A percentile compares a stretch with the other conserved stretches of the same genome.
phyloP scores from a whole-genome alignment of 768 basidiomycete species.

The Lentinula lateritia region DNA sequence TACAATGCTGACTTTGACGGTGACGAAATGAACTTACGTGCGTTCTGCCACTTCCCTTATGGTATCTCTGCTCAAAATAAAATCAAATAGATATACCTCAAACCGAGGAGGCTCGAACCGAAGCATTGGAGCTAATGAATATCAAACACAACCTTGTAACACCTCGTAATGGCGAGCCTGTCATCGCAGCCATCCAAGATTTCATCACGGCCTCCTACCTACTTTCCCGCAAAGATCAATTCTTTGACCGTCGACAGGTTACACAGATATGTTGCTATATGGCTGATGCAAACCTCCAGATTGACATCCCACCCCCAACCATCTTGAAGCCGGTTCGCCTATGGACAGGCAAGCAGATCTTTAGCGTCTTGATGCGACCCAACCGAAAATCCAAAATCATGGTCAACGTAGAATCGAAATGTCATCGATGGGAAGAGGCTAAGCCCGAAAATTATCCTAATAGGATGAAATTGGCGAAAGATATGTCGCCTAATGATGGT shows the following conservation, averaged over 20 bases:
- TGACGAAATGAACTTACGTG: slow-evolving; percentile 99
- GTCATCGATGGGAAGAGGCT: slow-evolving; percentile 83
- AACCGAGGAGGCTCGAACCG: slow-evolving; percentile 96
- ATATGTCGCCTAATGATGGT: slow-evolving; percentile 95
- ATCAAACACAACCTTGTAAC: slow-evolving; percentile 97
- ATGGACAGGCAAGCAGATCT: slow-evolving; percentile 99
- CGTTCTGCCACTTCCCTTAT: neutral
- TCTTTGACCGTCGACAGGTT: slow-evolving; percentile 92
- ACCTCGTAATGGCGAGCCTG: slow-evolving; percentile 96
- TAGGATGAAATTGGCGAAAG: slow-evolving; percentile 60
- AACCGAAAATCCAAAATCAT: slow-evolving; percentile 76
- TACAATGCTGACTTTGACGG: slow-evolving; percentile 99
- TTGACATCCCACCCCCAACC: slow-evolving; percentile 92
- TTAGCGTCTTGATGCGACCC: slow-evolving; percentile 94
- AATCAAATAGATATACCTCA: slow-evolving; percentile 81
- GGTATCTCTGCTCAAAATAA: slow-evolving; percentile 4
- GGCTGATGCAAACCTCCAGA: slow-evolving; percentile 83
- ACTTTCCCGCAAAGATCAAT: slow-evolving; percentile 86
- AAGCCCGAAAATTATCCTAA: slow-evolving; percentile 53
- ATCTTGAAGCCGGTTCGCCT: slow-evolving; percentile 89
- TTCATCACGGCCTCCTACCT: slow-evolving; percentile 99
- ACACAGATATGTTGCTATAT: slow-evolving; percentile 96
- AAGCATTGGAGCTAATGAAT: slow-evolving; percentile 95
- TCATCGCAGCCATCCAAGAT: slow-evolving; percentile 99
- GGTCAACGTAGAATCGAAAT: slow-evolving; percentile 96